Percentiles rank a stretch among this genome's conserved stretches.
These are phyloP conservation scores for Serendipita sp. DNA, from an alignment of 768 basidiomycete genomes.

Conservation along the genomic window DNA sequence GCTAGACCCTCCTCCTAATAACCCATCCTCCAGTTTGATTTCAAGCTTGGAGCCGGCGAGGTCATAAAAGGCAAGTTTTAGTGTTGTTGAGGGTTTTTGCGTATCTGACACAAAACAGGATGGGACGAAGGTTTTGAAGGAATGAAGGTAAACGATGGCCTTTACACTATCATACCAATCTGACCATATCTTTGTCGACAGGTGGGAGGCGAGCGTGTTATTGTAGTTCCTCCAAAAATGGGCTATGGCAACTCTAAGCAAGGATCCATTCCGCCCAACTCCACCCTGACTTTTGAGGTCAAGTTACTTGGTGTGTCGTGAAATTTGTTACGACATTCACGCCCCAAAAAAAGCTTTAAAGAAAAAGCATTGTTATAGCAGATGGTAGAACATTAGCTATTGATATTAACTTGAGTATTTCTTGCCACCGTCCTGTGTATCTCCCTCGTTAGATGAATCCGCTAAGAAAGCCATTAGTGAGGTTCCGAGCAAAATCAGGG, in stretches of 20 bases:
- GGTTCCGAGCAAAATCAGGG: no score
- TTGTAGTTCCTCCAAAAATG: conserved; percentile 57
- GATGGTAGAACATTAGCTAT: no score
- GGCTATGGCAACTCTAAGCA: conserved; percentile 52
- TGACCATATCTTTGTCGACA: no score
- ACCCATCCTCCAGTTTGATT: conserved; percentile 39
- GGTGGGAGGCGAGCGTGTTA: conserved; percentile 55
- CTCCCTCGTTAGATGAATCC: no score
- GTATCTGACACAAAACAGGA: conserved; percentile 24
- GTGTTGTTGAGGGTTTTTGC: neutral
- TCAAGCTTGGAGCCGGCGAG: conserved; percentile 70
- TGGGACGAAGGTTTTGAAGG: conserved; percentile 90
- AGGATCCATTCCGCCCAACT: conserved; percentile 54
- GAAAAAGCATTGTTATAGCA: no score
- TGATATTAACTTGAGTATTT: no score
- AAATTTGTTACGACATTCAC: neutral
- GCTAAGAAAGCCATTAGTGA: no score
- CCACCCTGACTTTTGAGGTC: conserved; percentile 57
- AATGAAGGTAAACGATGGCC: conserved; percentile 54
- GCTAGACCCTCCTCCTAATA: neutral
- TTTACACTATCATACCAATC: no score
- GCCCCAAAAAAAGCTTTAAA: no score
- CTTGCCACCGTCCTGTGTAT: no score
- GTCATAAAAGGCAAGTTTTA: conserved; percentile 66
- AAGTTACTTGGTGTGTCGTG: neutral